A percentile compares a stretch with the other conserved stretches of the same genome.
Evolutionary conservation across 768 basidiomycete genomes (phyloP).

Genomic region (Auricularia sp.): DNA sequence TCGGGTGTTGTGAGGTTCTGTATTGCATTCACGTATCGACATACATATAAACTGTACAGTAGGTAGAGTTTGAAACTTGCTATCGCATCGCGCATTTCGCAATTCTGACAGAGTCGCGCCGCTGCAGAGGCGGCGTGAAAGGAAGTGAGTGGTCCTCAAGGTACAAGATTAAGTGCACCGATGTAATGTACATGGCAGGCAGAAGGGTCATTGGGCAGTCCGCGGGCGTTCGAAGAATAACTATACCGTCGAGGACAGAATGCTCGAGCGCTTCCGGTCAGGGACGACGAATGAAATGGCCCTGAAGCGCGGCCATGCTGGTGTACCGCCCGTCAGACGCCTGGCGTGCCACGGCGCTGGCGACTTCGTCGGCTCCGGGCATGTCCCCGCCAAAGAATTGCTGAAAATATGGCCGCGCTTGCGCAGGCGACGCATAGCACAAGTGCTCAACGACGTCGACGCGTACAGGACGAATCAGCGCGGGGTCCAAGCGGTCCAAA

Average conservation of each 20-base stretch:
- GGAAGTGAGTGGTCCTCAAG: too few relatives aligned
- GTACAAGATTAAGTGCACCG: too few relatives aligned
- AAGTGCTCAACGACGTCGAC: slow-evolving; percentile 80
- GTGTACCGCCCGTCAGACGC: slow-evolving; percentile 45
- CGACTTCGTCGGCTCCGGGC: slow-evolving; percentile 41
- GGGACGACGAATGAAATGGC: slow-evolving; percentile 68
- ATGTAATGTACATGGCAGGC: neutral
- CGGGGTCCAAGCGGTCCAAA: slow-evolving; percentile 76
- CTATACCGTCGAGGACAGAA: neutral
- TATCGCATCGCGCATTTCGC: neutral
- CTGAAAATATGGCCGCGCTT: slow-evolving; percentile 68
- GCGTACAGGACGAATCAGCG: slow-evolving; percentile 89
- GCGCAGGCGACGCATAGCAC: slow-evolving; percentile 75
- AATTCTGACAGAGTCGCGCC: too few relatives aligned
- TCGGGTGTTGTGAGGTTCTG: neutral
- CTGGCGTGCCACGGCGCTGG: slow-evolving; percentile 42
- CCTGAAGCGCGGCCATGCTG: slow-evolving; percentile 96
- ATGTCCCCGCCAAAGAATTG: slow-evolving; percentile 60
- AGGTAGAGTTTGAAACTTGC: neutral
- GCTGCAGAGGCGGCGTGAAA: too few relatives aligned
- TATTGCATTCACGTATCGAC: neutral
- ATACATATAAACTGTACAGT: neutral
- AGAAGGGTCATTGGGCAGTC: neutral
- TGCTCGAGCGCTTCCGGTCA: neutral
- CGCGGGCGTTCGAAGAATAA: neutral